Conservation (phyloP, 371 early-diverging fungal species). For the Massospora cicadina region DNA sequence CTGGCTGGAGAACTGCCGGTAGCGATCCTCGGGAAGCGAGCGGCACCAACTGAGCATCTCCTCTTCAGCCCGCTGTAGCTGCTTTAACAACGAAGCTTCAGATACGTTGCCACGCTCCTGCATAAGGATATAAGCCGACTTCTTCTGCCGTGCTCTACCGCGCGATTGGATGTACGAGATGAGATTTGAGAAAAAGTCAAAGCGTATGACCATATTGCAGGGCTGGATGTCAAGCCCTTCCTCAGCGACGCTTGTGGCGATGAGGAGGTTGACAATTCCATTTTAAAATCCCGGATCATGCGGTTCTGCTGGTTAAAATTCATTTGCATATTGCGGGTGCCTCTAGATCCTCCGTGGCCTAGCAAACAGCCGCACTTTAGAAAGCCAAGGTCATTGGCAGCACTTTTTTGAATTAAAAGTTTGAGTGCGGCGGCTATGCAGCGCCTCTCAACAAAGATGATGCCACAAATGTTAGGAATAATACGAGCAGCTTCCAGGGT, state of each 20-base stretch:
- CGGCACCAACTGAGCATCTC: slow-evolving; percentile 32
- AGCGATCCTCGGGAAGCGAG: slow-evolving; percentile 26
- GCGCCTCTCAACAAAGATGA: slow-evolving; percentile 63
- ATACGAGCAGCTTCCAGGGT: slow-evolving; percentile 24
- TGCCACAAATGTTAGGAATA: slow-evolving; percentile 43
- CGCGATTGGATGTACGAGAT: slow-evolving; percentile 79
- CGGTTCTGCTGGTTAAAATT: slow-evolving; percentile 36
- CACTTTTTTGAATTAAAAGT: slow-evolving; percentile 24
- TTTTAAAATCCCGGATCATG: slow-evolving; percentile 45
- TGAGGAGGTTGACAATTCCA: slow-evolving; percentile 51
- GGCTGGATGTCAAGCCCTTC: slow-evolving; percentile 94
- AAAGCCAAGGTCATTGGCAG: slow-evolving; percentile 17
- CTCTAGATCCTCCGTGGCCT: slow-evolving; percentile 38
- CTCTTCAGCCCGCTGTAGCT: slow-evolving; percentile 26
- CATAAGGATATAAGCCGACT: slow-evolving; percentile 58
- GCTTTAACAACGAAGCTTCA: slow-evolving; percentile 20
- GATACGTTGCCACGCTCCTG: slow-evolving; percentile 28
- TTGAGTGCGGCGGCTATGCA: slow-evolving; percentile 47
- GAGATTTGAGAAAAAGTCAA: slow-evolving; percentile 54
- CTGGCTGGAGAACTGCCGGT: slow-evolving; percentile 12
- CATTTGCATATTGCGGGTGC: slow-evolving; percentile 35
- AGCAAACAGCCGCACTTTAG: slow-evolving; percentile 37
- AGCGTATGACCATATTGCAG: slow-evolving; percentile 85
- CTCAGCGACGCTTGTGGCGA: slow-evolving; percentile 91
- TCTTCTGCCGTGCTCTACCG: slow-evolving; percentile 65